Evolutionary conservation across 495 filamentous ascomycete species (phyloP).

Genomic region (Daldinia bambusicola): DNA sequence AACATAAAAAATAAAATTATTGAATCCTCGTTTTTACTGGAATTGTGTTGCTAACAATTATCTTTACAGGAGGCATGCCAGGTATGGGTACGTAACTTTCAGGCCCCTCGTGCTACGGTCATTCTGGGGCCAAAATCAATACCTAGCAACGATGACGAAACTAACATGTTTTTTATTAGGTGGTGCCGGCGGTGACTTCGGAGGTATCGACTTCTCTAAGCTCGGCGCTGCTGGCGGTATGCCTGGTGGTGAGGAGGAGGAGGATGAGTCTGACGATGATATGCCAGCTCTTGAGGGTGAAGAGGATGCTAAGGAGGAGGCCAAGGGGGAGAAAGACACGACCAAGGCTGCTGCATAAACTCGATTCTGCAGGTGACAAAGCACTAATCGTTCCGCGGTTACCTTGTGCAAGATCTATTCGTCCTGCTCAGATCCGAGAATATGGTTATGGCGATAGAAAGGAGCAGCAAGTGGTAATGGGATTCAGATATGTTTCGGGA

Average conservation of each 20-base stretch:
- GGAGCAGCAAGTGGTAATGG: constrained; percentile 34
- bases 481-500: constrained; percentile 42
- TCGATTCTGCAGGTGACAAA: constrained; percentile 20
- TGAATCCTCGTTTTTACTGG: neutral
- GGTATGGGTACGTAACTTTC: constrained; percentile 61
- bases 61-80: constrained; percentile 51
- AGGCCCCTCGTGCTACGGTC: neutral
- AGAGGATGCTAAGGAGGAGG: constrained; percentile 59
- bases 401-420: constrained; percentile 20
- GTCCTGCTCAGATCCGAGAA: constrained; percentile 29
- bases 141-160: constrained; percentile 18
- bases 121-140: constrained; percentile 7
- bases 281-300: constrained; percentile 56
- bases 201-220: constrained; percentile 90
- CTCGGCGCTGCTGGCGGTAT: constrained; percentile 73
- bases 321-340: constrained; percentile 59
- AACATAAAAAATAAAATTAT: neutral
- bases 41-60: constrained; percentile 28
- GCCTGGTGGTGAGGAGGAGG: constrained; percentile 67
- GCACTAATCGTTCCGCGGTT: constrained; percentile 32
- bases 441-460: constrained; percentile 24
- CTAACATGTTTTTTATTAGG: constrained; percentile 46
- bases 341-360: constrained; percentile 53
- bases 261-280: constrained; percentile 60
- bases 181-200: constrained; percentile 70